Percentiles rank a stretch among this genome's conserved stretches.
Evolutionary conservation across 371 early-diverging fungal genomes (phyloP).

Genomic region (Mucor ambiguus): DNA sequence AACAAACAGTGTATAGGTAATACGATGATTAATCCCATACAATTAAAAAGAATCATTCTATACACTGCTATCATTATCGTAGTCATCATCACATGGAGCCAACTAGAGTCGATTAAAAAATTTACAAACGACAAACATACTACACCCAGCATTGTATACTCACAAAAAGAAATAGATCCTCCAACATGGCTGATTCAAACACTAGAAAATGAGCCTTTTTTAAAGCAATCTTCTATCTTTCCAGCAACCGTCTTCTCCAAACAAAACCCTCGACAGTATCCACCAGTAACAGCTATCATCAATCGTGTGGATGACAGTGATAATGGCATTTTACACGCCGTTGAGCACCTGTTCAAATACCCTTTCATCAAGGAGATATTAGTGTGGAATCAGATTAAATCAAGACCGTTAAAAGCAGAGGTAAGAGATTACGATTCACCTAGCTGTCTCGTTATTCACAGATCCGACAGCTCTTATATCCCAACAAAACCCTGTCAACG

Average conservation of each 20-base stretch:
- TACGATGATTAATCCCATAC: background rate
- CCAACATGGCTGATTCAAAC: conserved; percentile 16
- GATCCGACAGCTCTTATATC: background rate
- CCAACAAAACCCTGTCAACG: background rate
- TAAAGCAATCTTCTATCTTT: conserved; percentile 7
- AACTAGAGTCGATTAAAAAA: background rate
- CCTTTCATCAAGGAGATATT: conserved; percentile 55
- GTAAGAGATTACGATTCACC: conserved; percentile 8
- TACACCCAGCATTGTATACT: background rate
- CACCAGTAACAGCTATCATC: conserved; percentile 58
- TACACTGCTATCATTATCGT: background rate
- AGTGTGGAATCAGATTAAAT: conserved; percentile 47
- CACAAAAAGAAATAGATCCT: conserved; percentile 7
- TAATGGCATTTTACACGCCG: conserved; percentile 39
- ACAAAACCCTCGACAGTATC: background rate
- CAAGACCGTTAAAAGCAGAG: conserved; percentile 21
- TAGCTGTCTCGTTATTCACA: background rate
- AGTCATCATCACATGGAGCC: conserved; percentile 6
- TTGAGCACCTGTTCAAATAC: conserved; percentile 38
- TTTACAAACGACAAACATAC: background rate
- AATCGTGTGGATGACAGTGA: conserved; percentile 49
- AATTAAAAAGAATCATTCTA: background rate
- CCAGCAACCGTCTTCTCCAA: background rate
- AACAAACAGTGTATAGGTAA: background rate
- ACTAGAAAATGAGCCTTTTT: conserved; percentile 39